These are phyloP conservation scores for Ogataea kodamae DNA, from an alignment of 805 yeast genomes.

Conservation along the genomic window DNA sequence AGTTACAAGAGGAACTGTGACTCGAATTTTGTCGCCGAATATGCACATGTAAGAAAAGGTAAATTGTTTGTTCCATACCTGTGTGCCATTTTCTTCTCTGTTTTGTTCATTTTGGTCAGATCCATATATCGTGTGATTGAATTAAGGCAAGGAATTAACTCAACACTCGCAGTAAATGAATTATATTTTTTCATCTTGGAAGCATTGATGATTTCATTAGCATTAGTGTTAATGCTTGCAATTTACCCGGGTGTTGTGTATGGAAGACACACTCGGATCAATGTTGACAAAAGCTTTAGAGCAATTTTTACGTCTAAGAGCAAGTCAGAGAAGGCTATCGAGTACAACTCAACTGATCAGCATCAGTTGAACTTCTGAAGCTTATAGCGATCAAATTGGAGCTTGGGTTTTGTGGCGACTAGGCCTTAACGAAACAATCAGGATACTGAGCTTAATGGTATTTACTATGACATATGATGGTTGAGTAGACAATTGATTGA, in stretches of 20 bases:
- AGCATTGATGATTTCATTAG: constrained; percentile 56
- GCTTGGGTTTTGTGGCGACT: no score
- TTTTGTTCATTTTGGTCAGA: constrained; percentile 56
- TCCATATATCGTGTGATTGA: constrained; percentile 74
- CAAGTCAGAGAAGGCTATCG: no score
- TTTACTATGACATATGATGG: no score
- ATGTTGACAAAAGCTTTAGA: background rate
- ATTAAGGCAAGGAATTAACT: constrained; percentile 68
- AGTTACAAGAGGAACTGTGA: constrained; percentile 27
- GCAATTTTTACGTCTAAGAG: no score
- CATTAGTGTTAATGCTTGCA: constrained; percentile 44
- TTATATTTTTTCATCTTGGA: constrained; percentile 57
- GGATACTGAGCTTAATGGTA: no score
- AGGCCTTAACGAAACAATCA: no score
- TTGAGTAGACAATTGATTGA: no score
- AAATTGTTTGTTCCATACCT: constrained; percentile 42
- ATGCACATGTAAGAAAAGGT: constrained; percentile 34
- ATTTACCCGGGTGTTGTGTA: constrained; percentile 65
- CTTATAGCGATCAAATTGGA: no score
- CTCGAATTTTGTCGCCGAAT: constrained; percentile 36
- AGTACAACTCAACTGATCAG: no score
- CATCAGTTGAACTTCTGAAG: no score
- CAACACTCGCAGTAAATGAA: constrained; percentile 60
- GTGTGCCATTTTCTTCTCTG: constrained; percentile 42
- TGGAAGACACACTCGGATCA: no score